Base-by-base conservation (phyloP, 1,284 basidiomycete species). In the Polyporus tsugae region DNA sequence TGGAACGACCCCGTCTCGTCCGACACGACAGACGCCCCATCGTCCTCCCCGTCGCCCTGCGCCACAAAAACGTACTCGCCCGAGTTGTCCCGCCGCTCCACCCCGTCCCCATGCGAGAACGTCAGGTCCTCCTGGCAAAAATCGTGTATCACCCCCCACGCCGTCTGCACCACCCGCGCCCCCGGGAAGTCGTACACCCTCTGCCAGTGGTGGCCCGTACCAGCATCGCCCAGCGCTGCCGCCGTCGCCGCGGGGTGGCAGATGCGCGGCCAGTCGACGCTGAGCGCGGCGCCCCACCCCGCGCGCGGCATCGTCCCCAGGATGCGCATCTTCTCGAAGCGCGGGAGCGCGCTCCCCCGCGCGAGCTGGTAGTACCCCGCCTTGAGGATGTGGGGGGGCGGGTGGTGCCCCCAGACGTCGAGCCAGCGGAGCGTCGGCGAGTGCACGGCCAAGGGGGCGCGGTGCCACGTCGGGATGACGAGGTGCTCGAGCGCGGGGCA, bases 131-230 rank as follows among this genome's bases (percentile, higher is more conserved):
- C 52, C 29, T 62, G 60, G 39, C 29, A 19, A 25, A 44, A 61
- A 17, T 62, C 44, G 29, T 64, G 60, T 19, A 68, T 25, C 19
- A 68, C 60, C 38, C 67, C 63, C 67, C 67, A 68, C 60, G 42
- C 33, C 13, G 55, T 58, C 63, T 68, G 63, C 44, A 68, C 53
- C 9, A 58, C 67, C 7, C 63, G 60, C 25, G 57, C 63, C 13
- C 67, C 60, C 6, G 63, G 60, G 25, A 68, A 65, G 53, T 38
- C 53, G 33, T 41, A 65, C 53, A 62, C 35, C 52, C 55, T 52
- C 60, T 60, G n/a, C n/a, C n/a, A n/a, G n/a, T n/a, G 52, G 19
- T 41, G 17, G 29, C 29, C 55, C 55, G 19, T 15, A 17, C n/a
- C 55, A 10, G 49, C 62, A 15, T 38, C 55, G n/a, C 33, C 22